Conservation (phyloP, 2,329 filamentous ascomycete species). For the Capronia epimyces region DNA sequence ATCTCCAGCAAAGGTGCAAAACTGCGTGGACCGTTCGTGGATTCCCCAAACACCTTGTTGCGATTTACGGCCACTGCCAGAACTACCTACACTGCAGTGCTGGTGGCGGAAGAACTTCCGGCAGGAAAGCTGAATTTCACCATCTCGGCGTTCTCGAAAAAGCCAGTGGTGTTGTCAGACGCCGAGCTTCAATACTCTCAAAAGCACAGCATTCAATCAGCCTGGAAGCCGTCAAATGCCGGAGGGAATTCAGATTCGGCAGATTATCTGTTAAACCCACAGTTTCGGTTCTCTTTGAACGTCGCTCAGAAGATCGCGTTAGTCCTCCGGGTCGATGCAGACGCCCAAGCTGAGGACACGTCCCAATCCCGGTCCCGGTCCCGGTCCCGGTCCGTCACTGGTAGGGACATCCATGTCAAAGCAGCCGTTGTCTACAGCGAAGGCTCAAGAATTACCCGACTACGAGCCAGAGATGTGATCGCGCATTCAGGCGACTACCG, state of each 20-base stretch:
- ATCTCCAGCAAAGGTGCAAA: slow-evolving; percentile 67
- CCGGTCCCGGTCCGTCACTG: too few species aligned
- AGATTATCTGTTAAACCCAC: slow-evolving; percentile 78
- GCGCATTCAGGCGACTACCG: slow-evolving; percentile 84
- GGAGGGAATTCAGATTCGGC: slow-evolving; percentile 76
- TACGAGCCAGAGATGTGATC: slow-evolving; percentile 70
- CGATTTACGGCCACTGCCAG: slow-evolving; percentile 58
- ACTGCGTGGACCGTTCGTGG: slow-evolving; percentile 78
- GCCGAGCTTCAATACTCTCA: slow-evolving; percentile 58
- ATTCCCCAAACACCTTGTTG: slow-evolving; percentile 85
- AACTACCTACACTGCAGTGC: slow-evolving; percentile 57
- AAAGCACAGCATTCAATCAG: slow-evolving; percentile 54
- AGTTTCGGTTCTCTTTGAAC: slow-evolving; percentile 60
- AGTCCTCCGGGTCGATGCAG: slow-evolving; percentile 30
- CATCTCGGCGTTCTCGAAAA: slow-evolving; percentile 71
- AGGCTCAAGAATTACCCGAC: slow-evolving; percentile 58
- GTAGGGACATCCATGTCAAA: slow-evolving; percentile 81
- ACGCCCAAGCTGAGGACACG: slow-evolving; percentile 34
- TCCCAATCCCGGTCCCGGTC: slow-evolving; percentile 48
- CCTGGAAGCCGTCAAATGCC: slow-evolving; percentile 73
- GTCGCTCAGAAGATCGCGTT: slow-evolving; percentile 37
- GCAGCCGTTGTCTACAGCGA: slow-evolving; percentile 60
- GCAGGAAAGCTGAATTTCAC: slow-evolving; percentile 75
- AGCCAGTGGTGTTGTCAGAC: slow-evolving; percentile 54
- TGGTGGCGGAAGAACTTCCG: slow-evolving; percentile 74